Conservation (phyloP, 768 basidiomycete species). For the Phaffia tasmanica region DNA sequence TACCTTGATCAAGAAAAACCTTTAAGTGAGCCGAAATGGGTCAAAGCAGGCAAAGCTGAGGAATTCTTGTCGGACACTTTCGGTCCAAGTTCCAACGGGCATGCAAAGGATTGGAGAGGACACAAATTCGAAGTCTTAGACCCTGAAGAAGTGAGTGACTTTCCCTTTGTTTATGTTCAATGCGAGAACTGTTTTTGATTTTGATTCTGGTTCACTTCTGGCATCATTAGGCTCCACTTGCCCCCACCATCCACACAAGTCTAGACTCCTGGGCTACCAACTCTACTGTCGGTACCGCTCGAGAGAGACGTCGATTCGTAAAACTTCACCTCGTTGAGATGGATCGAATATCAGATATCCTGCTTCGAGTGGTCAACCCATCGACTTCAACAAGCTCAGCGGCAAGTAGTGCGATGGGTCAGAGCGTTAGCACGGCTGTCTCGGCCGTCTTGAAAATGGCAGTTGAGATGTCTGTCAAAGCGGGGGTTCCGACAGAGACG, state of each 20-base stretch:
- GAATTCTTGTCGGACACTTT: constrained; percentile 71
- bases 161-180: constrained; percentile 7
- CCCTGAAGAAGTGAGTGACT: constrained; percentile 73
- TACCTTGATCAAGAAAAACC: constrained; percentile 80
- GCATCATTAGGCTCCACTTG: constrained; percentile 13
- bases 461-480: constrained; percentile 67
- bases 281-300: constrained; percentile 61
- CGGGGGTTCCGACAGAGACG: constrained; percentile 37
- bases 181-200: background rate
- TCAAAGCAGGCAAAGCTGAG: constrained; percentile 83
- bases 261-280: constrained; percentile 82
- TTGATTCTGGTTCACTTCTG: background rate
- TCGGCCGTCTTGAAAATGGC: constrained; percentile 80
- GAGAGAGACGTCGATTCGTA: constrained; percentile 75
- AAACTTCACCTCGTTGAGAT: constrained; percentile 67
- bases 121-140: constrained; percentile 74
- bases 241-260: constrained; percentile 76
- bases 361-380: constrained; percentile 77
- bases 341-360: constrained; percentile 83
- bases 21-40: constrained; percentile 92
- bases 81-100: constrained; percentile 26
- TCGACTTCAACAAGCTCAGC: constrained; percentile 45
- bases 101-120: constrained; percentile 59
- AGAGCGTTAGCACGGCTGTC: constrained; percentile 68
- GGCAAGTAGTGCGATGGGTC: constrained; percentile 4